A percentile compares a stretch with the other conserved stretches of the same genome.
Conservation (phyloP, 495 filamentous ascomycete species). For the Daldinia grandis region DNA sequence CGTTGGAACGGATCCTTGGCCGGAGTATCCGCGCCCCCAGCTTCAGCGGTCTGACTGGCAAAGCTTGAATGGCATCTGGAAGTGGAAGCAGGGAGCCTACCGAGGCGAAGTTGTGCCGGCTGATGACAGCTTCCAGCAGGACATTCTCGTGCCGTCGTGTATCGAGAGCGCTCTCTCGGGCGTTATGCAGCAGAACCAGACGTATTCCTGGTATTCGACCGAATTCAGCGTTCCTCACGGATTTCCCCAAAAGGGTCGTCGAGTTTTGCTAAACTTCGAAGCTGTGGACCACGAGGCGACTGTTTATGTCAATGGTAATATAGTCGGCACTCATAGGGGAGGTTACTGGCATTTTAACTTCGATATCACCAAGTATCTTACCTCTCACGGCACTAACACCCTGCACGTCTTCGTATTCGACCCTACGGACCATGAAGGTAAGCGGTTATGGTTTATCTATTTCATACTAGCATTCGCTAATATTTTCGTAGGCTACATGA, state of each 20-base stretch:
- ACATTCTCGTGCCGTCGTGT: conserved; percentile 71
- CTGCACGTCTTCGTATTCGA: conserved; percentile 72
- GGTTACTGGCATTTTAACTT: conserved; percentile 70
- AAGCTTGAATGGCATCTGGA: conserved; percentile 73
- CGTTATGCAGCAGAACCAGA: conserved; percentile 56
- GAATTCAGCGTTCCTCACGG: conserved; percentile 60
- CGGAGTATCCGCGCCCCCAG: conserved; percentile 71
- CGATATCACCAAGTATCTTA: conserved; percentile 64
- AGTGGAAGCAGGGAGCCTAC: conserved; percentile 59
- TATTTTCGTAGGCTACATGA: conserved; percentile 48
- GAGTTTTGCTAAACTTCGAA: conserved; percentile 70
- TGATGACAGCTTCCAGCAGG: conserved; percentile 44
- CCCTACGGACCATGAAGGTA: conserved; percentile 64
- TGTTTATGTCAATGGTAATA: conserved; percentile 67
- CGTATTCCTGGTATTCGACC: conserved; percentile 69
- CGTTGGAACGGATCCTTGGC: conserved; percentile 70
- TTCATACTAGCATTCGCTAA: background rate
- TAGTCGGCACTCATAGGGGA: conserved; percentile 64
- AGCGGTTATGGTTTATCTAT: background rate
- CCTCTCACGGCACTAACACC: conserved; percentile 56
- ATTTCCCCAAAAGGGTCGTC: conserved; percentile 50
- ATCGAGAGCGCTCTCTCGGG: conserved; percentile 64
- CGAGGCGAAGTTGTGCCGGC: conserved; percentile 48
- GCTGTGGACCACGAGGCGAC: conserved; percentile 74
- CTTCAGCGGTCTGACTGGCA: conserved; percentile 66